phyloP scores from a whole-genome alignment of 345 rosid genomes.

The Salix purpurea region DNA sequence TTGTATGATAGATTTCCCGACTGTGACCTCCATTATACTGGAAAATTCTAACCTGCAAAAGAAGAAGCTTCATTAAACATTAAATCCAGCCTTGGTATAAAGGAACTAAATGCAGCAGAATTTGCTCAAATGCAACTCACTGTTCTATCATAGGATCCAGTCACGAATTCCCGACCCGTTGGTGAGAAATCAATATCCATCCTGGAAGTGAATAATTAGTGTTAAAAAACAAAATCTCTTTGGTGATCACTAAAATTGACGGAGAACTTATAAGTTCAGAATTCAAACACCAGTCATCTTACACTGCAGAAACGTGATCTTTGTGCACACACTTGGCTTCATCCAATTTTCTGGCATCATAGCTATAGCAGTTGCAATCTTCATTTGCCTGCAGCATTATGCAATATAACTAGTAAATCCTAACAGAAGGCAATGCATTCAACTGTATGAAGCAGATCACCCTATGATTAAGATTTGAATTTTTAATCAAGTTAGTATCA shows the following conservation, averaged over 20 bases:
- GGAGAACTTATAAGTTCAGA: neutral
- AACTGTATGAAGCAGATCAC: neutral
- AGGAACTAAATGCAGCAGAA: neutral
- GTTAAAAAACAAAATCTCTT: neutral
- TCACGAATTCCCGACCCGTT: conserved; percentile 95
- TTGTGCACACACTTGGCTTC: conserved; percentile 92
- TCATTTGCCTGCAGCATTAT: conserved; percentile 76
- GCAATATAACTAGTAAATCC: neutral
- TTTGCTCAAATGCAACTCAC: conserved; percentile 35
- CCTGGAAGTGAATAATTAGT: conserved; percentile 32
- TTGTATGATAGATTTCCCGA: conserved; percentile 86
- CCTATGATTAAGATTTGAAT: neutral
- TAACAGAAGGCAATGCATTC: neutral
- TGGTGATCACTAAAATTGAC: neutral
- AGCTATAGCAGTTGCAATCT: conserved; percentile 91
- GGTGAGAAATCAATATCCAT: conserved; percentile 98
- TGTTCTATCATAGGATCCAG: conserved; percentile 96
- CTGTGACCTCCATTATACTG: conserved; percentile 88
- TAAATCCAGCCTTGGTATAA: neutral
- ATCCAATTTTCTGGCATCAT: conserved; percentile 74
- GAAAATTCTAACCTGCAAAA: conserved; percentile 72
- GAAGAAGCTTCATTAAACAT: conserved; percentile 1
- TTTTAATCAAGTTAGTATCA: neutral
- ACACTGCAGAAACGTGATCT: conserved; percentile 99
- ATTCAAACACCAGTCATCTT: conserved; percentile 28